Conservation (phyloP, 2,329 filamentous ascomycete genomes). For the Pseudocercospora vitis region DNA sequence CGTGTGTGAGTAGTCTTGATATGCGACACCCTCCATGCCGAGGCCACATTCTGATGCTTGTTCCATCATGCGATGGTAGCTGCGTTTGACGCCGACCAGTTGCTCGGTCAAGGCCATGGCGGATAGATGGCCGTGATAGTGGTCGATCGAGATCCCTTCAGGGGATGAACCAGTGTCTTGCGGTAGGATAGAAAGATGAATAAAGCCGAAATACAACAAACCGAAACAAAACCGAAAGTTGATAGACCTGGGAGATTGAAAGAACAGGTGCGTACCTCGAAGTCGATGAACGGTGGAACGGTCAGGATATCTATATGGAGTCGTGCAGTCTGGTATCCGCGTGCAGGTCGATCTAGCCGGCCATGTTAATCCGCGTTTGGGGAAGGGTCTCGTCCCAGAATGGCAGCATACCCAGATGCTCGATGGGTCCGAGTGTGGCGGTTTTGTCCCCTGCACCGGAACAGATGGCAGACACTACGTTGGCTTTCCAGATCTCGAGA, state of each 20-base stretch:
- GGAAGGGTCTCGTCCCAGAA: conserved; percentile 11
- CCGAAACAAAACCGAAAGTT: conserved; percentile 17
- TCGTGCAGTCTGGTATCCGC: conserved; percentile 15
- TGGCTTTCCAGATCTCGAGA: conserved; percentile 8
- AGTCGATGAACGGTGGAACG: conserved; percentile 18
- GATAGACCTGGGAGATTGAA: conserved; percentile 22
- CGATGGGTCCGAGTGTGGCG: conserved; percentile 17
- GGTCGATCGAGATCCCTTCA: conserved; percentile 12
- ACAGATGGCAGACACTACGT: conserved; percentile 9
- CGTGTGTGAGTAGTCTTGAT: conserved; percentile 23
- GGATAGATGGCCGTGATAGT: conserved; percentile 12
- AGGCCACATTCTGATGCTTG: conserved; percentile 19
- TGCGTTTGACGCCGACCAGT: conserved; percentile 22
- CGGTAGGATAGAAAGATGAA: conserved; percentile 12
- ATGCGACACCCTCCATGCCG: conserved; percentile 24
- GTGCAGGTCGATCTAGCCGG: conserved; percentile 8
- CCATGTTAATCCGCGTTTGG: conserved; percentile 7
- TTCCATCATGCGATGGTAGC: conserved; percentile 25
- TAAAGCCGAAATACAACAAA: conserved; percentile 7
- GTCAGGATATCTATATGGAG: conserved; percentile 27
- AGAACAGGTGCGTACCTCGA: conserved; percentile 18
- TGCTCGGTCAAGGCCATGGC: conserved; percentile 15
- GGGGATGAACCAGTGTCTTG: conserved; percentile 12
- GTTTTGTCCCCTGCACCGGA: conserved; percentile 18
- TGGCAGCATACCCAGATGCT: conserved; percentile 7